A percentile compares a stretch with the other conserved stretches of the same genome.
These are phyloP conservation scores for Chloranthus sessilifolius DNA, from an alignment of 164 flowering plant species.

Conservation along the genomic window DNA sequence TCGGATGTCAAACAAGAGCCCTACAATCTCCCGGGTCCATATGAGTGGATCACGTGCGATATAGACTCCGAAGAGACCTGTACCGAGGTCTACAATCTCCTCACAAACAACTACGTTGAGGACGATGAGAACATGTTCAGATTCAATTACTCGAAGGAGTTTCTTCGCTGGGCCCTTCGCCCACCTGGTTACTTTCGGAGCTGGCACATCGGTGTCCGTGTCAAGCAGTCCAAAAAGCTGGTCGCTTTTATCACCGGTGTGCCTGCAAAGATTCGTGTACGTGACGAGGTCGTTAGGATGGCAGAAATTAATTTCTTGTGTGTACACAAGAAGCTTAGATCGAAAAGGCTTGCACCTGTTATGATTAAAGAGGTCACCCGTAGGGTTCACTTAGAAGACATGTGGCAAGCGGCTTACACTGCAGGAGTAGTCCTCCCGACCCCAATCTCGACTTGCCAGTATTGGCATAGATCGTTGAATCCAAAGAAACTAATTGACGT, in stretches of 20 bases:
- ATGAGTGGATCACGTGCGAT: conserved; percentile 50
- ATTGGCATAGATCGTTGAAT: conserved; percentile 52
- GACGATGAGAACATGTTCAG: conserved; percentile 60
- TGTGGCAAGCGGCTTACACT: conserved; percentile 58
- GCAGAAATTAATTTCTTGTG: conserved; percentile 55
- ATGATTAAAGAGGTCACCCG: conserved; percentile 54
- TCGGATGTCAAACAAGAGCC: conserved; percentile 49
- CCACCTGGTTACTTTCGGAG: conserved; percentile 44
- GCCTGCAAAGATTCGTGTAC: conserved; percentile 39
- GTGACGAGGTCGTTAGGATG: conserved; percentile 33
- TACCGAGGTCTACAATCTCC: conserved; percentile 36
- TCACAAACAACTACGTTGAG: conserved; percentile 45
- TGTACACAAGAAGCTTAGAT: conserved; percentile 51
- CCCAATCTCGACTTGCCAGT: conserved; percentile 49
- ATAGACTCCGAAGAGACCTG: conserved; percentile 39
- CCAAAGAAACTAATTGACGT: conserved; percentile 57
- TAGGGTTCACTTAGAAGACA: conserved; percentile 51
- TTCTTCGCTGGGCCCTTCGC: conserved; percentile 45
- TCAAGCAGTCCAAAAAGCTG: conserved; percentile 36
- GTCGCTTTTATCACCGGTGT: conserved; percentile 55
- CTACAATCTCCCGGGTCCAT: conserved; percentile 35
- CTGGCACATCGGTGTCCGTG: conserved; percentile 59
- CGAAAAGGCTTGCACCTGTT: conserved; percentile 47
- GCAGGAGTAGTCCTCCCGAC: conserved; percentile 56
- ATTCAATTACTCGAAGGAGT: conserved; percentile 51